Percentiles rank a stretch among this genome's conserved stretches.
Conservation (phyloP, 805 yeast genomes). For the Hanseniaspora valbyensis region DNA sequence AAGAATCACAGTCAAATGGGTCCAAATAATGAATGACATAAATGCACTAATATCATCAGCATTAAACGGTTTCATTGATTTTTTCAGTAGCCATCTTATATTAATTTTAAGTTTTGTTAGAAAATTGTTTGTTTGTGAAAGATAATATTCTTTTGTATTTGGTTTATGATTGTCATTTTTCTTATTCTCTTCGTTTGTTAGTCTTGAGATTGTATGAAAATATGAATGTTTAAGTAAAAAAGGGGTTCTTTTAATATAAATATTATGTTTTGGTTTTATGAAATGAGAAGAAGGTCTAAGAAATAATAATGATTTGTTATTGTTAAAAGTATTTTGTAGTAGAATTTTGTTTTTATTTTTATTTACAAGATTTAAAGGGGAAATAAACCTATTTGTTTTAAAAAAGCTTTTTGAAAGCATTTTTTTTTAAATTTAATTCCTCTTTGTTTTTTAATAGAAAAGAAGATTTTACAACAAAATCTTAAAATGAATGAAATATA, state of each 20-base stretch:
- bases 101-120: conserved; percentile 37
- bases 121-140: conserved; percentile 35
- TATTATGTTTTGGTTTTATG: background rate
- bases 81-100: conserved; percentile 63
- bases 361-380: background rate
- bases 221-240: background rate
- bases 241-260: no score
- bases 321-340: background rate
- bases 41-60: conserved; percentile 88
- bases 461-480: no score
- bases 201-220: background rate
- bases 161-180: background rate
- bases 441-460: no score
- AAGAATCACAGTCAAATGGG: conserved; percentile 67
- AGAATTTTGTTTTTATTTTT: background rate
- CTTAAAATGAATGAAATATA: no score
- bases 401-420: background rate
- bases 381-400: no score
- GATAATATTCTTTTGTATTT: conserved; percentile 31
- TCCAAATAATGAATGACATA: conserved; percentile 83
- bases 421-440: no score
- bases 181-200: background rate
- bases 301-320: no score
- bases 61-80: conserved; percentile 72
- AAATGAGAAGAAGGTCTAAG: background rate